A percentile compares a stretch with the other conserved stretches of the same genome.
phyloP scores from a whole-genome alignment of 805 yeast genomes.

The Candida andamanensis region DNA sequence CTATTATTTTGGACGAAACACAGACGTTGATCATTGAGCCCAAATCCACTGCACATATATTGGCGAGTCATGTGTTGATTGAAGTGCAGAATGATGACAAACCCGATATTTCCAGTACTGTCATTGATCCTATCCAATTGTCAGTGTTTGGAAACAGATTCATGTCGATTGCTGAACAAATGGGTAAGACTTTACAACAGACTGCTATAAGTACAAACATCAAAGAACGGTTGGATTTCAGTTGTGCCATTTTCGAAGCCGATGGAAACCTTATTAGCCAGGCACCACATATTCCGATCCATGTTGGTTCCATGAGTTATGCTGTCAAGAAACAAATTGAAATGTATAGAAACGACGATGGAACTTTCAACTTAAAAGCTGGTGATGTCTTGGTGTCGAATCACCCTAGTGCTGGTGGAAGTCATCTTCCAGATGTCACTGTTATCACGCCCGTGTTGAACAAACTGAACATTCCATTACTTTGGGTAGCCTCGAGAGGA shows the following conservation, averaged over 20 bases:
- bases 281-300: slow-evolving; percentile 45
- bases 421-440: slow-evolving; percentile 57
- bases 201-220: slow-evolving; percentile 43
- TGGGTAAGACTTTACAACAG: slow-evolving; percentile 42
- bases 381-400: slow-evolving; percentile 42
- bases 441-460: slow-evolving; percentile 84
- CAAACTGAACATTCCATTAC: slow-evolving; percentile 47
- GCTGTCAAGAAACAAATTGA: slow-evolving; percentile 40
- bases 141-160: slow-evolving; percentile 39
- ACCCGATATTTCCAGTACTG: slow-evolving; percentile 18
- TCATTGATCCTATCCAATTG: slow-evolving; percentile 34
- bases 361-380: slow-evolving; percentile 16
- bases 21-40: slow-evolving; percentile 32
- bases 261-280: slow-evolving; percentile 42
- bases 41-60: slow-evolving; percentile 23
- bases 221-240: slow-evolving; percentile 41
- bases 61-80: slow-evolving; percentile 26
- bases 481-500: slow-evolving; percentile 90
- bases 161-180: slow-evolving; percentile 38
- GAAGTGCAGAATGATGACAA: slow-evolving; percentile 20
- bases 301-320: slow-evolving; percentile 44
- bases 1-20: slow-evolving; percentile 31
- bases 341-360: slow-evolving; percentile 23
- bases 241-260: slow-evolving; percentile 40
- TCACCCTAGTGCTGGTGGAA: slow-evolving; percentile 41